These are phyloP conservation scores for Glycine tomentella DNA, from an alignment of 306 rosid genomes.

Conservation along the genomic window DNA sequence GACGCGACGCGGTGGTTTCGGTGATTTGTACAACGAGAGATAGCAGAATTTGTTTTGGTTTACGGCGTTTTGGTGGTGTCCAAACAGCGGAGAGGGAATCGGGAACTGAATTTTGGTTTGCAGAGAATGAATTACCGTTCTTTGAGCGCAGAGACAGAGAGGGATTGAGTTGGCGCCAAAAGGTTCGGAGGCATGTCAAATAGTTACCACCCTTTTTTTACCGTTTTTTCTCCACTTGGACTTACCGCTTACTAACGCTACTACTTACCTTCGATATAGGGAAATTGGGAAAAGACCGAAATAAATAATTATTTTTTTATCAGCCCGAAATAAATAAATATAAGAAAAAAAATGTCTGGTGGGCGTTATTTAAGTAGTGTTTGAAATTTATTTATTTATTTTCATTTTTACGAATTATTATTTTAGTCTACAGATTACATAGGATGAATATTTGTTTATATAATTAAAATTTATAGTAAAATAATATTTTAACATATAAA, in stretches of 20 bases:
- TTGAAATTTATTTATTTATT: no score
- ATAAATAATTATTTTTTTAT: neutral
- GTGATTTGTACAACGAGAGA: neutral
- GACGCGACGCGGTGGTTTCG: neutral
- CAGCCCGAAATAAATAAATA: no score
- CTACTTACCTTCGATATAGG: neutral
- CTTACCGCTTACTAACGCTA: neutral
- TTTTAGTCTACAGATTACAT: no score
- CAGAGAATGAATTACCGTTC: slow-evolving; percentile 4
- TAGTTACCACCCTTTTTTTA: slow-evolving; percentile 26
- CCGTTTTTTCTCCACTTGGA: neutral
- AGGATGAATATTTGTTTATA: no score
- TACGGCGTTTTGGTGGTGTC: no score
- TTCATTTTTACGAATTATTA: no score
- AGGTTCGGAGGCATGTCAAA: slow-evolving; percentile 51
- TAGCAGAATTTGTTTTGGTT: slow-evolving; percentile 9
- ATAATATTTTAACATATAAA: no score
- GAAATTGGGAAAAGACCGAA: neutral
- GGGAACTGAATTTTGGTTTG: slow-evolving; percentile 32
- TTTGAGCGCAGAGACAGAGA: slow-evolving; percentile 15
- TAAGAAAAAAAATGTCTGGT: neutral
- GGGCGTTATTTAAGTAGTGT: no score
- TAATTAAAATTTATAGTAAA: no score
- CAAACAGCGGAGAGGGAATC: no score
- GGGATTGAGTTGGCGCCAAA: slow-evolving; percentile 50